Percentiles rank a stretch among this genome's conserved stretches.
Conservation (phyloP, 345 rosid species). For the Murraya paniculata region DNA sequence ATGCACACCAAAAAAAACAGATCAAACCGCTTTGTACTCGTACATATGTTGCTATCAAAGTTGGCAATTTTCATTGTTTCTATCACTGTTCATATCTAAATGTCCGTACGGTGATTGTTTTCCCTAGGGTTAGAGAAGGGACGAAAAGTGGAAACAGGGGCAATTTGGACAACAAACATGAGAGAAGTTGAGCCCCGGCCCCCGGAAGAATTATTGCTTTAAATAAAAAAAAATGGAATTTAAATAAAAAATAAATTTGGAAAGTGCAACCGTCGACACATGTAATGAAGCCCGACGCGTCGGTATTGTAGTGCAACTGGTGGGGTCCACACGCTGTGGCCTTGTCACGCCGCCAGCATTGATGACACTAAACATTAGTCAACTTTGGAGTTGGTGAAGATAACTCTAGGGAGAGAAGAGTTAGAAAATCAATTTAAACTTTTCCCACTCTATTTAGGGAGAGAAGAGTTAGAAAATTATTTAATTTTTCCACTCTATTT, state of each 20-base stretch:
- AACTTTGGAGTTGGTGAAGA: neutral
- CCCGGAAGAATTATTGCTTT: neutral
- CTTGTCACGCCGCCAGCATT: conserved; percentile 12
- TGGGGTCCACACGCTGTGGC: neutral
- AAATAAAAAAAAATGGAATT: neutral
- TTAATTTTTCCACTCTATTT: no score
- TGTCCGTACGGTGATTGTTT: neutral
- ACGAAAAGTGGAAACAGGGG: neutral
- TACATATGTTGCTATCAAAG: no score
- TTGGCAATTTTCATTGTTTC: no score
- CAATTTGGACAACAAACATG: neutral
- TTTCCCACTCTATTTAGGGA: no score
- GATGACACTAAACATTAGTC: neutral
- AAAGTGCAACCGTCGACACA: conserved; percentile 19
- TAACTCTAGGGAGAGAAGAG: no score
- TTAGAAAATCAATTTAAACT: no score
- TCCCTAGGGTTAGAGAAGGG: neutral
- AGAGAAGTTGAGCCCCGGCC: neutral
- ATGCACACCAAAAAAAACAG: no score
- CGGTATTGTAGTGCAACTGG: neutral
- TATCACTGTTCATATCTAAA: neutral
- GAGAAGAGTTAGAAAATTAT: no score
- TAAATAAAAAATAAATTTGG: neutral
- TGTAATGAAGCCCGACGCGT: conserved; percentile 18
- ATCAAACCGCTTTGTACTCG: no score